Conservation (phyloP, 2,329 filamentous ascomycete genomes). For the Colletotrichum neosansevieriae region DNA sequence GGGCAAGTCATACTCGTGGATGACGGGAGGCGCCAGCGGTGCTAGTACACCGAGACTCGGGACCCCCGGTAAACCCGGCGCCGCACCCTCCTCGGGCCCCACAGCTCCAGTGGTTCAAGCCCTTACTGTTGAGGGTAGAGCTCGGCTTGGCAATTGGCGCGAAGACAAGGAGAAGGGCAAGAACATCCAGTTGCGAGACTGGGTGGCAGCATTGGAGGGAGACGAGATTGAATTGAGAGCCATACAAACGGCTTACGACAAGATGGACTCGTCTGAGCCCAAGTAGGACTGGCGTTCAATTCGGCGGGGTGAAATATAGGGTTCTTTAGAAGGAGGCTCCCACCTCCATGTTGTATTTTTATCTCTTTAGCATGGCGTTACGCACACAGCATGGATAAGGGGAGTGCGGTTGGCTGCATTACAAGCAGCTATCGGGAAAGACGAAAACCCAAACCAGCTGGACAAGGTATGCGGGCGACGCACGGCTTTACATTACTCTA, state of each 20-base stretch:
- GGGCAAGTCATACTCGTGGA: slow-evolving; percentile 81
- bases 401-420: slow-evolving; percentile 19
- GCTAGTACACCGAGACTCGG: slow-evolving; percentile 62
- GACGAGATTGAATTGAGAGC: slow-evolving; percentile 77
- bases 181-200: slow-evolving; percentile 87
- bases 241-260: slow-evolving; percentile 69
- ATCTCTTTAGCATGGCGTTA: slow-evolving; percentile 53
- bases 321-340: slow-evolving; percentile 3
- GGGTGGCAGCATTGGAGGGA: slow-evolving; percentile 81
- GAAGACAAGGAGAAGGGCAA: slow-evolving; percentile 83
- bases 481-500: slow-evolving; percentile 7
- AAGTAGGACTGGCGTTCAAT: slow-evolving; percentile 44
- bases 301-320: background rate
- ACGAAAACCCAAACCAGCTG: slow-evolving; percentile 8
- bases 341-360: slow-evolving; percentile 43
- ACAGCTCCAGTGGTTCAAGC: slow-evolving; percentile 50
- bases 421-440: slow-evolving; percentile 3
- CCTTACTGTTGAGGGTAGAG: slow-evolving; percentile 69
- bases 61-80: slow-evolving; percentile 50
- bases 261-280: slow-evolving; percentile 63
- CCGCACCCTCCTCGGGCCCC: slow-evolving; percentile 49
- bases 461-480: slow-evolving; percentile 17
- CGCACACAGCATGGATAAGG: slow-evolving; percentile 35
- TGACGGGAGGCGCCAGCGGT: slow-evolving; percentile 70
- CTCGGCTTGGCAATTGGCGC: slow-evolving; percentile 78